Conservation (phyloP, 2,329 filamentous ascomycete species). For the Xylariaceae sp. region DNA sequence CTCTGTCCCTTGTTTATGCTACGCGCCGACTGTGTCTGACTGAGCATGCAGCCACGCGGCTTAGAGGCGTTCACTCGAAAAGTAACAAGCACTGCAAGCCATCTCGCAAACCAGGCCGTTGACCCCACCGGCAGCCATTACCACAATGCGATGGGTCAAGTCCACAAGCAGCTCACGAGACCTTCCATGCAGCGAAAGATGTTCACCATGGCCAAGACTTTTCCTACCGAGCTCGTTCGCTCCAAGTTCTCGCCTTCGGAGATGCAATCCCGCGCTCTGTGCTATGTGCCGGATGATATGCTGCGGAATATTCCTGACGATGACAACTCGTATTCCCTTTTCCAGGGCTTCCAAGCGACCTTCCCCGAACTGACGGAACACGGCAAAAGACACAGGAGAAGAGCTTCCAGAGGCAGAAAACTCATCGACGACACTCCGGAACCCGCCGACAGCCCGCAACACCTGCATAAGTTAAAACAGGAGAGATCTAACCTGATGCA, state of each 20-base stretch:
- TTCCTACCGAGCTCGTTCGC: slow-evolving; percentile 89
- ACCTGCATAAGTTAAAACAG: slow-evolving; percentile 69
- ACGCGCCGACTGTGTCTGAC: slow-evolving; percentile 15
- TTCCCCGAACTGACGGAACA: slow-evolving; percentile 69
- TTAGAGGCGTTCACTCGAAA: slow-evolving; percentile 92
- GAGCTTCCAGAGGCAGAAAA: slow-evolving; percentile 70
- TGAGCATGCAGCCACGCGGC: slow-evolving; percentile 64
- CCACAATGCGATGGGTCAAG: slow-evolving; percentile 79
- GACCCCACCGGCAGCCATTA: slow-evolving; percentile 64
- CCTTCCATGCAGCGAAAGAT: slow-evolving; percentile 83
- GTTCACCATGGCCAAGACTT: slow-evolving; percentile 85
- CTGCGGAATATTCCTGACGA: slow-evolving; percentile 83
- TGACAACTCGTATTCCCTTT: slow-evolving; percentile 83
- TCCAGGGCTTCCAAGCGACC: slow-evolving; percentile 92
- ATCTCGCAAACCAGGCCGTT: slow-evolving; percentile 69
- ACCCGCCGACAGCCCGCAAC: slow-evolving; percentile 55
- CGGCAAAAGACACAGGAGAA: slow-evolving; percentile 65
- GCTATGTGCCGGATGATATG: slow-evolving; percentile 85
- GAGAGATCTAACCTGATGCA: slow-evolving; percentile 78
- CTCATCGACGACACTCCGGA: slow-evolving; percentile 63
- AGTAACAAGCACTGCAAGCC: slow-evolving; percentile 87
- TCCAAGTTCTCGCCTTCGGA: slow-evolving; percentile 85
- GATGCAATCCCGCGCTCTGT: slow-evolving; percentile 88
- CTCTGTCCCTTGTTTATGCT: neutral
- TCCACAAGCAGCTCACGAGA: slow-evolving; percentile 82